phyloP scores from a whole-genome alignment of 2,329 filamentous ascomycete genomes.

The Stagonosporopsis vannaccii region DNA sequence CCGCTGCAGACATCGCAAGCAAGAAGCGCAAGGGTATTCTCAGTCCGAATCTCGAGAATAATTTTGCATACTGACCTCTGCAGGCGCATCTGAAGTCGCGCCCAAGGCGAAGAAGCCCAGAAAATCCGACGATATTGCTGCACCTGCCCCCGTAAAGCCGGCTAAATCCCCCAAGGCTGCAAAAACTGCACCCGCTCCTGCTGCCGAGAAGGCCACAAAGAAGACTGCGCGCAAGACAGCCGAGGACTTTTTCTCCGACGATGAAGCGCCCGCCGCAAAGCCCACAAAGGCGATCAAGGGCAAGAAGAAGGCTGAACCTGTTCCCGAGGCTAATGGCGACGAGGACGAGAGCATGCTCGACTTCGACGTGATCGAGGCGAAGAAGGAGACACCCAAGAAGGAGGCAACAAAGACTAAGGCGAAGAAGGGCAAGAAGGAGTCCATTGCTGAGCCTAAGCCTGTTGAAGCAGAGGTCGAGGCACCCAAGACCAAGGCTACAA shows the following conservation, averaged over 20 bases:
- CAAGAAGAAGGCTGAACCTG: constrained; percentile 48
- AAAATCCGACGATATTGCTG: constrained; percentile 42
- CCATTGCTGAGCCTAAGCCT: constrained; percentile 22
- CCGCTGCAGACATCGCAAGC: constrained; percentile 58
- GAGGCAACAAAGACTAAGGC: constrained; percentile 29
- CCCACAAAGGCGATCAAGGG: constrained; percentile 44
- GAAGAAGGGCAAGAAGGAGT: constrained; percentile 32
- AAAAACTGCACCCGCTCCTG: constrained; percentile 31
- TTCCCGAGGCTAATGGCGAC: constrained; percentile 20
- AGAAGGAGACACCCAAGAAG: constrained; percentile 26
- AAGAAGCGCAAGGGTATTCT: constrained; percentile 64
- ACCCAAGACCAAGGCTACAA: constrained; percentile 29
- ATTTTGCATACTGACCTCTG: constrained; percentile 15
- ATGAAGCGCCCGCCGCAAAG: constrained; percentile 32
- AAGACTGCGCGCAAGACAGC: constrained; percentile 48
- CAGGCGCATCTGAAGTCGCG: constrained; percentile 44
- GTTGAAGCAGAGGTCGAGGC: constrained; percentile 23
- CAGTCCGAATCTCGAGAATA: background rate
- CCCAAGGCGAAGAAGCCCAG: constrained; percentile 51
- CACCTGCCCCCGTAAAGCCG: constrained; percentile 27
- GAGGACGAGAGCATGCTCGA: constrained; percentile 22
- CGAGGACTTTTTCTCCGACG: constrained; percentile 44
- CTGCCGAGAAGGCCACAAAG: constrained; percentile 27
- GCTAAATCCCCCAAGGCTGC: constrained; percentile 28
- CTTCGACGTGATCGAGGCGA: constrained; percentile 19